Base-by-base conservation (phyloP, 805 yeast species). In the Metschnikowia continentalis region DNA sequence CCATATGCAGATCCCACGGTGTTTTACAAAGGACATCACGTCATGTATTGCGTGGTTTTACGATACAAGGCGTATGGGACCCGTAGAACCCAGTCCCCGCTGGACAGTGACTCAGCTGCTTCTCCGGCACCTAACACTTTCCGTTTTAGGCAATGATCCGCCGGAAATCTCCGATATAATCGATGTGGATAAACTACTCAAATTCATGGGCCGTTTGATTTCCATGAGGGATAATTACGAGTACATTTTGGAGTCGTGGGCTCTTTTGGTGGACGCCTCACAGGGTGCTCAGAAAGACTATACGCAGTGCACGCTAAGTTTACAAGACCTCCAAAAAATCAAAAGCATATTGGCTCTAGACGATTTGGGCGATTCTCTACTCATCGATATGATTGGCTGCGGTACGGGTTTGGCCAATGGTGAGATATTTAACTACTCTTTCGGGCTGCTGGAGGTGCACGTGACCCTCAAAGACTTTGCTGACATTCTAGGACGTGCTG, bases 351-450 rank as follows among this genome's bases (percentile, higher is more conserved):
- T 73, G 33, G 62, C 61, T 19, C 55, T 72, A n/a, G 76, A 70
- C 32, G 61, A 58, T 20, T 55, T 72, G 19, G 55, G 64, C 14
- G 76, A 72, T 47, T 46, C 65, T 6, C 56, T 71, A 6, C 60
- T 74, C 35, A 74, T 74, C 6, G 77, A 74, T 48, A 74, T 74
- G 78, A 57, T 74, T 10, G 66, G 76, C 37, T 68, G 75, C 35
- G 61, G 70, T 37, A 44, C 64, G 5, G 60, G 65, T 10, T 67
- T 62, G 37, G 51, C 63, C 1, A 55, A 59, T 8, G 76, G 74
- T 1, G 57, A 60, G 6, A 35, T 66, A 4, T 52, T 63, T 20
- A 70, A 66, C 52, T 74, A 65, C 50, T 66, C 65, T 47, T 61
- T 65, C 22, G 50, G 60, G 10, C 61, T 62, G 42, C 49, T 50